Base-by-base conservation (phyloP, 148 eudicot genomes). In the Dysphania ambrosioides region DNA sequence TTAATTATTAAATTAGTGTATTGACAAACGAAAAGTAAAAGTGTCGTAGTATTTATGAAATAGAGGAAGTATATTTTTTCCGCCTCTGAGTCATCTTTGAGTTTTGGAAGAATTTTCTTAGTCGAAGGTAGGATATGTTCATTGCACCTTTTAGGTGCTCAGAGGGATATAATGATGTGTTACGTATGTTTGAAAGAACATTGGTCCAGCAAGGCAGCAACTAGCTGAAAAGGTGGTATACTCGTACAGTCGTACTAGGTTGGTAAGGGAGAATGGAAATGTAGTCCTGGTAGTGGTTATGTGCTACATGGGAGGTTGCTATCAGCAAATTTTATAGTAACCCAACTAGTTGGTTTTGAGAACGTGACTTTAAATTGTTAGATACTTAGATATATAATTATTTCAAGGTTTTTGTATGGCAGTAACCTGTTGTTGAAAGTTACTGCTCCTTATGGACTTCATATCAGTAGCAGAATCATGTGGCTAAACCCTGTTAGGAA, bases 381-480 rank as follows among this genome's bases (percentile, higher is more conserved):
- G n/a, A n/a, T n/a, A n/a, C n/a, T n/a, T 47, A 30, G 30, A 49
- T 18, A 10, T 38, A 66, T 35, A 21, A 40, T 66, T 64, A 35
- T 64, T 32, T 64, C 24, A 64, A 64, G 42, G 68, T 16, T 34
- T 64, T 64, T 18, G 8, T 64, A 35, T 19, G 13, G 34, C 11
- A 64, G 34, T 32, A 64, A 64, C 36, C 24, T 64, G 41, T 32
- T 11, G 29, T 40, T 67, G 55, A 67, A 24, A 67, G 19, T 40
- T 42, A 12, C 11, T 24, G 71, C 32, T 44, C 31, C n/a, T 40
- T 40, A 21, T 38, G 55, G 24, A 67, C 55, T n/a, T 40, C 34
- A 44, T 67, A n/a, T n/a, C n/a, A n/a, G n/a, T 67, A 32, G n/a
- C 32, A 67, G 51, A 41, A 36, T 66, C 32, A 67, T 67, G 55